Evolutionary conservation across 352 stramenopile genomes (phyloP), one percentile per base, ranked within the genome.

Genomic region (Thalassiosira allenii): DNA sequence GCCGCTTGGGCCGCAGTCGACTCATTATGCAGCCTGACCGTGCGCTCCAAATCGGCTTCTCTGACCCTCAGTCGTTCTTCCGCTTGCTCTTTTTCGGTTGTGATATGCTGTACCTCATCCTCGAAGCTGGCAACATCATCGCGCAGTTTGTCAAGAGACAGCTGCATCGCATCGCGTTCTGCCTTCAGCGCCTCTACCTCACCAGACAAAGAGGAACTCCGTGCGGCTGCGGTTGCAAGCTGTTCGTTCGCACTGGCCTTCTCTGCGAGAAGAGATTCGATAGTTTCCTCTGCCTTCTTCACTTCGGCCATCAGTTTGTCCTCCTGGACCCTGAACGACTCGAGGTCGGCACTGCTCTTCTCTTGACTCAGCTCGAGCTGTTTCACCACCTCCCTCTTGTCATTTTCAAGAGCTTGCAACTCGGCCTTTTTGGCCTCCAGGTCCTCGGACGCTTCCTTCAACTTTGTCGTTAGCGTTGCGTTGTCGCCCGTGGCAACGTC

Each of bases 361-460:
- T n/a, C n/a, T n/a, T n/a, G n/a, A n/a, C n/a, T n/a, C n/a, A n/a
- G n/a, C 37, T 47, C 37, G 8, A 47, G 37, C 37, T 47, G 37
- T 17, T 47, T 8, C 43, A 79, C 49, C 33, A 43, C 43, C 49
- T 79, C 44, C 11, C 59, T 29, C 34, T 73, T 77, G 47, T 72
- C 65, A 30, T 34, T 23, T 40, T 64, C 40, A 9, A 86, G 41
- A 64, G 23, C 47, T 33, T 63, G 22, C 9, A 86, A 14, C 20
- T 75, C 51, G 40, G 9, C 22, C 29, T 79, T 62, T 23, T 71
- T 75, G 4, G 9, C 29, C 14, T 62, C 37, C 9, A 86, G 6
- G 52, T 79, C 59, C 9, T 76, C 41, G 11, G 52, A 57, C 23
- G 59, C 40, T 11, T 78, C 52, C 37, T 79, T 71, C 65, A 82